Evolutionary conservation across 2,329 filamentous ascomycete species (phyloP), one percentile per base, ranked within the genome.

Genomic region (Thielaviopsis musarum): DNA sequence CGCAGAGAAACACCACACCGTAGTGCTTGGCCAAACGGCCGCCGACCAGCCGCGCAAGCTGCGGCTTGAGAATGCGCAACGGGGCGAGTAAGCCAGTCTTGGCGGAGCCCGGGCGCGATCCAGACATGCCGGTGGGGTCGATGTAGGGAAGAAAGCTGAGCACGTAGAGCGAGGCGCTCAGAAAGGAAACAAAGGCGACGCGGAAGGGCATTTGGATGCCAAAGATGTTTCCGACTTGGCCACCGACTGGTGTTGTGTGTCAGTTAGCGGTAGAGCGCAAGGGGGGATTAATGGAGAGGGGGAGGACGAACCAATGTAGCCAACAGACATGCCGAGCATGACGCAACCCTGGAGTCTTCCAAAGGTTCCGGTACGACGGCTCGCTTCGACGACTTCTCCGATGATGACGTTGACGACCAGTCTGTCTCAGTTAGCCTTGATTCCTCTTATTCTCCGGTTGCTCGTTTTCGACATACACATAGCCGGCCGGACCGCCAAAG

Each of bases 351-450:
- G 81, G 0, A 88, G 70, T 64, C 78, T 74, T 0, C 85, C 85
- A 61, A 88, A 79, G 0, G 83, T 78, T 0, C 75, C 80, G 0
- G 85, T 88, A 2, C 84, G 73, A 58, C 79, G 72, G 21, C 75
- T 70, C 0, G 82, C 77, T 48, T 78, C 73, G 0, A 85, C 79
- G 2, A 85, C 72, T 66, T 87, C 84, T 1, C 83, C 78, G 0
- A 84, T 81, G 52, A 84, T 81, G 13, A 83, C 82, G 64, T 88
- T 88, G 22, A 87, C 72, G 1, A 84, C 78, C 3, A 88, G 74
- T 9, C 73, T 75, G 51, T 1, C n/a, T 21, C n/a, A 10, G 45
- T 49, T 49, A 49, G 45, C n/a, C 5, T 21, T 49, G 24, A 26
- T 26, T 3, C 3, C 24, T 26, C 24, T 10, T 49, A 34, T 49